These are phyloP conservation scores for Hypoxylon rubiginosum DNA, from an alignment of 2,329 filamentous ascomycete genomes.

Conservation along the genomic window DNA sequence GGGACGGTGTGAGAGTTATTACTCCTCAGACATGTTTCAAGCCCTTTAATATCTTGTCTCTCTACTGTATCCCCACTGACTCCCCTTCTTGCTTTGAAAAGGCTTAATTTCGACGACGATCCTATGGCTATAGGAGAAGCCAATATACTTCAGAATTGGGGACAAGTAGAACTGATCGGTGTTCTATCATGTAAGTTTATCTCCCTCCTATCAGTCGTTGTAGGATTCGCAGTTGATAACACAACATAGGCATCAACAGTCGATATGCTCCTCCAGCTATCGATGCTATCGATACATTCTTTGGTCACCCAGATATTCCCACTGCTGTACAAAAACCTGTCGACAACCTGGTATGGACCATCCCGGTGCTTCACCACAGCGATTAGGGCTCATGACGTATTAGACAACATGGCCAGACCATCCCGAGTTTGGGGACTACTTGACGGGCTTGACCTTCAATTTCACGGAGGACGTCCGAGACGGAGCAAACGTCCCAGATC, in stretches of 20 bases:
- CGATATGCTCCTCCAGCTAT: conserved; percentile 33
- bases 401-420: conserved; percentile 31
- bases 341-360: conserved; percentile 27
- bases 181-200: conserved; percentile 34
- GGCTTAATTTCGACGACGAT: conserved; percentile 35
- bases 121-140: conserved; percentile 32
- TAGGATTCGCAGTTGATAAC: background rate
- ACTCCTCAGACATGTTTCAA: too few relatives aligned
- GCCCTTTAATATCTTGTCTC: background rate
- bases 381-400: conserved; percentile 7
- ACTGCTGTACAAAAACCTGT: conserved; percentile 35
- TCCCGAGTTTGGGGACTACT: conserved; percentile 32
- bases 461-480: conserved; percentile 35
- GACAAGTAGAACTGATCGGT: conserved; percentile 34
- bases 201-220: background rate
- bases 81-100: background rate
- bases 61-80: too few relatives aligned
- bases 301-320: conserved; percentile 34
- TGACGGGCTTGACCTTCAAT: conserved; percentile 35
- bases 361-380: too few relatives aligned
- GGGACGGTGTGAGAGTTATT: background rate
- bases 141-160: conserved; percentile 36
- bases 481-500: conserved; percentile 29
- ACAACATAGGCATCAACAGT: conserved; percentile 27
- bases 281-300: conserved; percentile 39